Conservation (phyloP, 257 asterid genomes). For the Solanum clarkiae region DNA sequence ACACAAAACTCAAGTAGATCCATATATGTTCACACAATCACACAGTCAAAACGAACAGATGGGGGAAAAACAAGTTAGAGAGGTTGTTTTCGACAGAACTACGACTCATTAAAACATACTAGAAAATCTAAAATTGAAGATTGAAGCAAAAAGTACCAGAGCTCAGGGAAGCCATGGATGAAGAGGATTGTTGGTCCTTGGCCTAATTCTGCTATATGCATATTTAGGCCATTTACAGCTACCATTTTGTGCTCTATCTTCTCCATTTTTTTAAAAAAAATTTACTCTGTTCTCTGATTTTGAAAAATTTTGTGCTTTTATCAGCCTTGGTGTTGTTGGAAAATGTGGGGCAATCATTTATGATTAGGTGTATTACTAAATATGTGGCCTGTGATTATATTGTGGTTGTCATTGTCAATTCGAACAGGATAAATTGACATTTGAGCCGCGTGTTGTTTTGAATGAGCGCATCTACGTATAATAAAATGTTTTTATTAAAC, state of each 20-base stretch:
- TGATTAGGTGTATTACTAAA: not conserved
- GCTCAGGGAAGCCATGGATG: conserved; percentile 62
- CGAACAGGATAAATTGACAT: not conserved
- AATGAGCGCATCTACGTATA: too few relatives aligned
- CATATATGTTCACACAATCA: not conserved
- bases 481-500: too few relatives aligned
- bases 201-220: not conserved
- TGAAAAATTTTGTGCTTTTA: too few relatives aligned
- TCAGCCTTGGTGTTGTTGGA: not conserved
- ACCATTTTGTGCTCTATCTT: conserved; percentile 8
- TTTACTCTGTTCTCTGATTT: too few relatives aligned
- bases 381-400: not conserved
- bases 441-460: not conserved
- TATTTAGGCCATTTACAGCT: conserved; percentile 1
- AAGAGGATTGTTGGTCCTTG: too few relatives aligned
- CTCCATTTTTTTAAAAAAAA: not conserved
- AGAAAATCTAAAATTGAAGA: too few relatives aligned
- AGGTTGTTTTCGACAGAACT: too few relatives aligned
- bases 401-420: not conserved
- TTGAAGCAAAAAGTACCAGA: conserved; percentile 27
- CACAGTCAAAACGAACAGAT: not conserved
- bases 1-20: not conserved
- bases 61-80: too few relatives aligned
- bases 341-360: too few relatives aligned
- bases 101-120: too few relatives aligned